phyloP scores from a whole-genome alignment of 2,329 filamentous ascomycete genomes.

The Phyllosticta citriasiana region DNA sequence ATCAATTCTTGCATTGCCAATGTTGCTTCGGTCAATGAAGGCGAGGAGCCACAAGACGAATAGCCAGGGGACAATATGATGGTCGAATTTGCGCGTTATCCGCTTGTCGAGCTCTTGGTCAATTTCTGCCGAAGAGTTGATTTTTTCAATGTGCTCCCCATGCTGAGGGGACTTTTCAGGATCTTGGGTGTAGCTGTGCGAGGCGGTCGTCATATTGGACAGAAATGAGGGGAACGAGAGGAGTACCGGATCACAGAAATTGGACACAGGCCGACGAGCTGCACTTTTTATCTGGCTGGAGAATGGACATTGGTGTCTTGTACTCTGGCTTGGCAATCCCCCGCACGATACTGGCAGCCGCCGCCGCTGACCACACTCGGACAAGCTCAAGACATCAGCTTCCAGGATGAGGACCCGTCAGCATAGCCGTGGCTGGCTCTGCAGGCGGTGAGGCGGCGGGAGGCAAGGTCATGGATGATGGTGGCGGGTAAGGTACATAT shows the following conservation, averaged over 20 bases:
- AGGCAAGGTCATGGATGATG: neutral
- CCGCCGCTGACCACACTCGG: neutral
- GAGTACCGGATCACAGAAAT: neutral
- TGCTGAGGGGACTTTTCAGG: neutral
- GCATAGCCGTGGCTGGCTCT: neutral
- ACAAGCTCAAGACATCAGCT: neutral
- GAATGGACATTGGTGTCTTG: neutral
- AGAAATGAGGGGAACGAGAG: neutral
- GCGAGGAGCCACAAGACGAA: slow-evolving; percentile 38
- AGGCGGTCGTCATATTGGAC: neutral
- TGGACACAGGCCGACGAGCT: neutral
- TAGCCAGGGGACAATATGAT: slow-evolving; percentile 36
- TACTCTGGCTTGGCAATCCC: neutral
- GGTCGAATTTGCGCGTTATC: slow-evolving; percentile 34
- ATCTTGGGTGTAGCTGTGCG: neutral
- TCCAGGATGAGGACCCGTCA: neutral
- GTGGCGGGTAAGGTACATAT: neutral
- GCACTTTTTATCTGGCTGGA: neutral
- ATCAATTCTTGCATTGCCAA: slow-evolving; percentile 35
- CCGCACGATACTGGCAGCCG: neutral
- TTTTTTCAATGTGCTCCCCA: slow-evolving; percentile 13
- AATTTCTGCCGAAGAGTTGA: slow-evolving; percentile 7
- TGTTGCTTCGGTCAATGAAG: slow-evolving; percentile 36
- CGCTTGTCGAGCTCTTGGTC: slow-evolving; percentile 19
- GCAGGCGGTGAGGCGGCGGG: neutral